These are phyloP conservation scores for Porodaedalea pini DNA, from an alignment of 1,284 basidiomycete genomes.

Conservation along the genomic window DNA sequence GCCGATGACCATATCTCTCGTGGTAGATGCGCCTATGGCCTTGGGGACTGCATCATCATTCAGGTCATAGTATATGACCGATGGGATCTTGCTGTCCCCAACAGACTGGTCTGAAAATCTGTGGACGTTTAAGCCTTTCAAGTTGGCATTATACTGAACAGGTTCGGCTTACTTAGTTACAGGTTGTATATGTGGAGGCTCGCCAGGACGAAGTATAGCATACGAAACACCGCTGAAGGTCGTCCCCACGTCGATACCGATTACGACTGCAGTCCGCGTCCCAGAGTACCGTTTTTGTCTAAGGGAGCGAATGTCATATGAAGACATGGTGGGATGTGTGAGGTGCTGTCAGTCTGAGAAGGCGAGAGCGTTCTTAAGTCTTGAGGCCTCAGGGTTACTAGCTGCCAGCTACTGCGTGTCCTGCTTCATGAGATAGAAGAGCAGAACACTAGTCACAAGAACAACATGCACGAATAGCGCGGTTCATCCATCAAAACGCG, in stretches of 20 bases:
- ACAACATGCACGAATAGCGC: neutral
- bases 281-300: constrained; percentile 6
- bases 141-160: neutral
- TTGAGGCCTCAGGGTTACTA: neutral
- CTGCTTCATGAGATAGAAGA: neutral
- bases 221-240: constrained; percentile 20
- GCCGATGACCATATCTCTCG: constrained; percentile 48
- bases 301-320: constrained; percentile 5
- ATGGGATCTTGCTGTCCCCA: constrained; percentile 76
- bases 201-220: constrained; percentile 14
- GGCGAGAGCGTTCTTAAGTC: neutral
- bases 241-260: constrained; percentile 19
- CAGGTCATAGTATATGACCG: constrained; percentile 65
- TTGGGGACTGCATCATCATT: constrained; percentile 49
- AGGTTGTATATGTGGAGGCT: constrained; percentile 10
- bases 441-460: neutral
- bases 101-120: constrained; percentile 77
- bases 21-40: constrained; percentile 71
- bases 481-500: constrained; percentile 6
- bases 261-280: neutral
- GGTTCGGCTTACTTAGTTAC: constrained; percentile 9
- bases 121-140: constrained; percentile 5
- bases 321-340: neutral
- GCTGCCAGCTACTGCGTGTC: neutral
- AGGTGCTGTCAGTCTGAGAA: neutral